phyloP scores from a whole-genome alignment of 192 early-diverging fungal genomes.

The Dissophora globulifera region DNA sequence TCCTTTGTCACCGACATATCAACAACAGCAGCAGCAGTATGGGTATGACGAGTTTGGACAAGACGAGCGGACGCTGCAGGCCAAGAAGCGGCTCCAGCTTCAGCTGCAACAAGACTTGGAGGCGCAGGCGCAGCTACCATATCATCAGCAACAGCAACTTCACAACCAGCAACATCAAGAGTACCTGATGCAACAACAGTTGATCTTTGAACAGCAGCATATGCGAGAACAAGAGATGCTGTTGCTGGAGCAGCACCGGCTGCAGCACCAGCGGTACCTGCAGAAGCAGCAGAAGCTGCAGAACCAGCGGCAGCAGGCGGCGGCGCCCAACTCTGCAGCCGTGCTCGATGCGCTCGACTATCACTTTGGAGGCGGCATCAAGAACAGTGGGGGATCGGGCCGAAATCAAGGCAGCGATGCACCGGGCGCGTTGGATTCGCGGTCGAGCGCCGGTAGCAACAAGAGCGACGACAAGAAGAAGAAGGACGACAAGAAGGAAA shows the following conservation, averaged over 20 bases:
- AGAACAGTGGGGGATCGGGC: conserved; percentile 22
- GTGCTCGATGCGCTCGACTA: conserved; percentile 25
- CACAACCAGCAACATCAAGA: not conserved
- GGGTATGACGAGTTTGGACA: not conserved
- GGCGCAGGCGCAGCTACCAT: conserved; percentile 12
- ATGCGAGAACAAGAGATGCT: conserved; percentile 13
- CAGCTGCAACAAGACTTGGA: conserved; percentile 35
- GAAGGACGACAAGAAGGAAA: conserved; percentile 42
- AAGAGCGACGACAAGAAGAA: conserved; percentile 28
- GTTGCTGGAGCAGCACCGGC: conserved; percentile 1
- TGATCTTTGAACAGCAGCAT: conserved; percentile 5
- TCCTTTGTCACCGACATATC: conserved; percentile 13
- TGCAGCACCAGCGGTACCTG: conserved; percentile 17
- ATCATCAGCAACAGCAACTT: conserved; percentile 8
- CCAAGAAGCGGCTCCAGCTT: conserved; percentile 37
- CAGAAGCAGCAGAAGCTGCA: conserved; percentile 22
- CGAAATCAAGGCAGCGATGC: no score
- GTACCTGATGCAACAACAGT: conserved; percentile 19
- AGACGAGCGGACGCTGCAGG: conserved; percentile 19
- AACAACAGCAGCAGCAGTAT: conserved; percentile 8
- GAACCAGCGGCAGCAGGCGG: conserved; percentile 9
- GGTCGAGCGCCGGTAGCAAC: no score
- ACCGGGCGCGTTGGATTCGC: no score
- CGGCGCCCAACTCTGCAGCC: not conserved
- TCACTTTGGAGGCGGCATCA: conserved; percentile 28